phyloP scores from a whole-genome alignment of 306 rosid species.

The Prunus dulcis region DNA sequence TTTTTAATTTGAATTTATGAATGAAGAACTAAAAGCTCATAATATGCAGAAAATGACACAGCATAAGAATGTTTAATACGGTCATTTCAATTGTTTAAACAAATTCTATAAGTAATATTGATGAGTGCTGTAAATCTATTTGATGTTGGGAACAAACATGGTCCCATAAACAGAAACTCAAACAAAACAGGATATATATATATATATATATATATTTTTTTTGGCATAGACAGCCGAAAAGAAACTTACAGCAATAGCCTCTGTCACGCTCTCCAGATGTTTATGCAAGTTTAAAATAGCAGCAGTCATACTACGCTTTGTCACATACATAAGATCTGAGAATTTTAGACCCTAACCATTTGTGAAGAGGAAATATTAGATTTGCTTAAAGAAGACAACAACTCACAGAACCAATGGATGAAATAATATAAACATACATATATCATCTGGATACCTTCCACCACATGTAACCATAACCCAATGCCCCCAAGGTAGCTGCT shows the following conservation, averaged over 20 bases:
- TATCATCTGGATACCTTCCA: conserved; percentile 64
- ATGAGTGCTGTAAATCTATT: background rate
- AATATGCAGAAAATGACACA: conserved; percentile 27
- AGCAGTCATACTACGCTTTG: conserved; percentile 76
- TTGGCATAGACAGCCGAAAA: background rate
- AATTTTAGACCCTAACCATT: conserved; percentile 72
- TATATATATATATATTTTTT: too few relatives aligned
- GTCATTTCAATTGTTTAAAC: background rate
- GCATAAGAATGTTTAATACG: conserved; percentile 22
- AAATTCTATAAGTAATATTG: background rate
- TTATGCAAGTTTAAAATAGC: conserved; percentile 85
- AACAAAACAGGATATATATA: background rate
- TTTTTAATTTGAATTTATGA: background rate
- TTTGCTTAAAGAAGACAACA: background rate
- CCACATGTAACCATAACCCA: conserved; percentile 97
- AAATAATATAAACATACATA: background rate
- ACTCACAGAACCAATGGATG: conserved; percentile 9
- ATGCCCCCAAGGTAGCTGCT: conserved; percentile 71
- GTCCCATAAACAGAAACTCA: background rate
- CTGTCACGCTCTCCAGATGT: conserved; percentile 77
- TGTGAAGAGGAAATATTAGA: conserved; percentile 13
- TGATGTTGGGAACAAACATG: background rate
- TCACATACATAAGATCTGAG: conserved; percentile 93
- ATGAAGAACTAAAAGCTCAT: background rate
- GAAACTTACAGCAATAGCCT: conserved; percentile 78